Evolutionary conservation across 441 rosid species (phyloP).

Genomic region (Pelargonium myrrhifolium): DNA sequence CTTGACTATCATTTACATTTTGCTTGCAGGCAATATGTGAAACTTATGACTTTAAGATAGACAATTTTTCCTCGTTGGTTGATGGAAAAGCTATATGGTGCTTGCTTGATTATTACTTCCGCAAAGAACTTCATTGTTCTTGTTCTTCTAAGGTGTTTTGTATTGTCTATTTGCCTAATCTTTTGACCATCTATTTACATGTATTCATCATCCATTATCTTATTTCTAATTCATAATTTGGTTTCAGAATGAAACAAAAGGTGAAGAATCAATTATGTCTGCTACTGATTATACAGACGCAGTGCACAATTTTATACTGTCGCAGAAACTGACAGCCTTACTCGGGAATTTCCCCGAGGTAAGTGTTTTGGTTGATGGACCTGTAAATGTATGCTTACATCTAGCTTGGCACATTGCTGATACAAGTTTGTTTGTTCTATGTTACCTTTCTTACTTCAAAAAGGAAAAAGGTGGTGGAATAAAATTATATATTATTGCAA

Average conservation of each 20-base stretch:
- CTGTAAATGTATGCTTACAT: background rate
- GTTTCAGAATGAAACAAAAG: conserved; percentile 40
- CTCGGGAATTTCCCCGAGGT: conserved; percentile 93
- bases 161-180: conserved; percentile 3
- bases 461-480: too few species aligned
- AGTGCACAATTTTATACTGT: conserved; percentile 71
- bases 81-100: conserved; percentile 96
- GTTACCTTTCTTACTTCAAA: background rate
- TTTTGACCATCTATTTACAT: background rate
- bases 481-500: too few species aligned
- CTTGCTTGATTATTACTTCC: conserved; percentile 82
- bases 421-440: background rate
- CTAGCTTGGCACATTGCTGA: background rate
- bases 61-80: conserved; percentile 47
- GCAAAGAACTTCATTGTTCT: conserved; percentile 63
- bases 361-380: conserved; percentile 7
- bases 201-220: background rate
- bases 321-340: conserved; percentile 68
- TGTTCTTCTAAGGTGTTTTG: conserved; percentile 44
- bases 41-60: conserved; percentile 47
- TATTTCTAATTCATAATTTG: conserved; percentile 16
- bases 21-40: conserved; percentile 55
- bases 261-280: conserved; percentile 60
- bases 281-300: conserved; percentile 61
- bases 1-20: conserved; percentile 11